Conservation (phyloP, 805 yeast species). For the Ogataea trehaloabstinens region DNA sequence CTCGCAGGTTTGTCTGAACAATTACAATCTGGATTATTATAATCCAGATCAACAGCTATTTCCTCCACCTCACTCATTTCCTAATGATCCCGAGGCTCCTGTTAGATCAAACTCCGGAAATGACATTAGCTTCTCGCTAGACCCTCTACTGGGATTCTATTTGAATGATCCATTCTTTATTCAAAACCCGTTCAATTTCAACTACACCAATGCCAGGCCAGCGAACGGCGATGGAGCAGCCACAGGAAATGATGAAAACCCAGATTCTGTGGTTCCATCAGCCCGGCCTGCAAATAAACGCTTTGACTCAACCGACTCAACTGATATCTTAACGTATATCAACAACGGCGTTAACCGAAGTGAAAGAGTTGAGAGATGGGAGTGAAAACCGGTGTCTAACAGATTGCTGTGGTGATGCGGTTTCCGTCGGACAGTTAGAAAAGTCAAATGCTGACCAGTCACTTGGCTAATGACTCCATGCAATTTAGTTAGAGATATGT, state of each 20-base stretch:
- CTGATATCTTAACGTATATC: conserved; percentile 16
- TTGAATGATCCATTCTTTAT: conserved; percentile 52
- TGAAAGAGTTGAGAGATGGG: conserved; percentile 8
- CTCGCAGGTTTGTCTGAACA: conserved; percentile 19
- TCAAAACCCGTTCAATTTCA: conserved; percentile 47
- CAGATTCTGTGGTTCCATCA: neutral
- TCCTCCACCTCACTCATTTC: conserved; percentile 16
- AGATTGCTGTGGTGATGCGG: neutral
- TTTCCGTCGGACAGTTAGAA: neutral
- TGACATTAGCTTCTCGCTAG: conserved; percentile 22
- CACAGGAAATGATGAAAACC: neutral
- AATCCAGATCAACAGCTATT: conserved; percentile 21
- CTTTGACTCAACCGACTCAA: conserved; percentile 20
- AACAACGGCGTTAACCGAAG: conserved; percentile 10
- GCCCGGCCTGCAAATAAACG: conserved; percentile 15
- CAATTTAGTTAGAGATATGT: too few relatives aligned
- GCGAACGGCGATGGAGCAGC: neutral
- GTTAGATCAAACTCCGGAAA: conserved; percentile 8
- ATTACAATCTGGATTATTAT: conserved; percentile 24
- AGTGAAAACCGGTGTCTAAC: too few relatives aligned
- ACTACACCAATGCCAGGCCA: conserved; percentile 23
- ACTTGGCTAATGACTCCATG: too few relatives aligned
- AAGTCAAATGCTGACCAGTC: neutral
- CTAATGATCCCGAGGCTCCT: conserved; percentile 1
- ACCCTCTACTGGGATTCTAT: conserved; percentile 40